Evolutionary conservation across 345 rosid genomes (phyloP).

Genomic region (Salix koriyanagi): DNA sequence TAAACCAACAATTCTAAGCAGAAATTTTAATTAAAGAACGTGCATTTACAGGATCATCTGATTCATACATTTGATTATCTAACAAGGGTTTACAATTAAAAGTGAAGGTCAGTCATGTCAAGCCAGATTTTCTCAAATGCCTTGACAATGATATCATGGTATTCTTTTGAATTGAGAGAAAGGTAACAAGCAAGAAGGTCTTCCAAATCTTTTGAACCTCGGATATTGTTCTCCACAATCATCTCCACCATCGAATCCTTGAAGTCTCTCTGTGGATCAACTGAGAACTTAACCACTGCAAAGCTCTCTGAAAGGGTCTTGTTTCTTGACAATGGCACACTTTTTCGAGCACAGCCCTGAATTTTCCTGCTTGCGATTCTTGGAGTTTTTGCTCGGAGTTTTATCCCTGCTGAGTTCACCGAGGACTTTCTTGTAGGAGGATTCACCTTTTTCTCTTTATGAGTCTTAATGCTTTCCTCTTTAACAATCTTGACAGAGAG

Average conservation of each 20-base stretch:
- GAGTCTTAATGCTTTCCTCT: constrained; percentile 21
- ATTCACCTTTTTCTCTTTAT: constrained; percentile 5
- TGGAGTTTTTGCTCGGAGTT: constrained; percentile 58
- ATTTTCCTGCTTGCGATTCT: constrained; percentile 27
- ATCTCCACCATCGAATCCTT: constrained; percentile 93
- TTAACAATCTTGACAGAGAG: constrained; percentile 25
- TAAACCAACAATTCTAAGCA: background rate
- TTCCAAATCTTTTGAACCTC: constrained; percentile 64
- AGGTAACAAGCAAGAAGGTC: constrained; percentile 89
- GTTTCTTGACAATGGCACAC: constrained; percentile 25
- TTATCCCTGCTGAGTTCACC: constrained; percentile 51
- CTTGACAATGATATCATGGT: constrained; percentile 65
- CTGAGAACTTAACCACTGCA: constrained; percentile 74
- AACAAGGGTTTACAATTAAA: background rate
- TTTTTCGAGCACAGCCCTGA: constrained; percentile 22
- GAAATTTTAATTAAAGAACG: background rate
- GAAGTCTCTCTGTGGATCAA: constrained; percentile 79
- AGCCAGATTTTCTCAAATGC: constrained; percentile 92
- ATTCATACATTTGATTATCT: background rate
- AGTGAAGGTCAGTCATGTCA: constrained; percentile 30
- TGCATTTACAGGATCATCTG: background rate
- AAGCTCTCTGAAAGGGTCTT: constrained; percentile 38
- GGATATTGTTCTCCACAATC: constrained; percentile 73
- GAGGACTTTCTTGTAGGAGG: background rate
- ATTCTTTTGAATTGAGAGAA: constrained; percentile 65